Percentiles rank a stretch among this genome's conserved stretches.
phyloP scores from a whole-genome alignment of 2,329 filamentous ascomycete species.

The Aspergillus sp. region DNA sequence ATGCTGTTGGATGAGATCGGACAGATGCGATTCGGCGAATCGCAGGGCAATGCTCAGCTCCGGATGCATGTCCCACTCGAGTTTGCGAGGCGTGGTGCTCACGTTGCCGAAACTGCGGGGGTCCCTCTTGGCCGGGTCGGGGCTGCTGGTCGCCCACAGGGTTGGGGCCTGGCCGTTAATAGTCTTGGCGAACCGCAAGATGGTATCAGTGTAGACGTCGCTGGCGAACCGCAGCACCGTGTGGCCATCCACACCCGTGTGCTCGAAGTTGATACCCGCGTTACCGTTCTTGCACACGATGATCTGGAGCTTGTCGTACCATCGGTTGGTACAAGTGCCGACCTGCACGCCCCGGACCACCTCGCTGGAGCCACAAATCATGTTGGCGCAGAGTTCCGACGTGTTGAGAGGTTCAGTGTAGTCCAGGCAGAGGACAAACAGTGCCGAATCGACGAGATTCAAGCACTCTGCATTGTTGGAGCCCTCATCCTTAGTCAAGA shows the following conservation, averaged over 20 bases:
- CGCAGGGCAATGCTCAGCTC: slow-evolving; percentile 84
- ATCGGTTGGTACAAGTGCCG: slow-evolving; percentile 93
- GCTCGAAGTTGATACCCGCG: slow-evolving; percentile 98
- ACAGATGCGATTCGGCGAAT: slow-evolving; percentile 88
- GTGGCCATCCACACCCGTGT: slow-evolving; percentile 95
- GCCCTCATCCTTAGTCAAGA: slow-evolving; percentile 73
- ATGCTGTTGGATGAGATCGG: slow-evolving; percentile 91
- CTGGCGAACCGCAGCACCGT: slow-evolving; percentile 94
- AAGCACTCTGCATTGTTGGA: slow-evolving; percentile 95
- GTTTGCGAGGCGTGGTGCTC: slow-evolving; percentile 84
- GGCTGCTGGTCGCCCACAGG: slow-evolving; percentile 82
- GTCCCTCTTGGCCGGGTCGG: slow-evolving; percentile 86
- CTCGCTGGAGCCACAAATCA: slow-evolving; percentile 92
- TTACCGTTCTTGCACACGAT: slow-evolving; percentile 99
- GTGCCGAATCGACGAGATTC: slow-evolving; percentile 86
- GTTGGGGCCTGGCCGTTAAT: slow-evolving; percentile 92
- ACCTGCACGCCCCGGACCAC: slow-evolving; percentile 91
- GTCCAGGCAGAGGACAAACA: slow-evolving; percentile 88
- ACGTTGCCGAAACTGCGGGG: slow-evolving; percentile 88
- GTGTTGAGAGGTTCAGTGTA: slow-evolving; percentile 77
- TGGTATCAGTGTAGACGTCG: slow-evolving; percentile 95
- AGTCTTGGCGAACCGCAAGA: slow-evolving; percentile 84
- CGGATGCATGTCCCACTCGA: slow-evolving; percentile 95
- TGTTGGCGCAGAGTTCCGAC: slow-evolving; percentile 88
- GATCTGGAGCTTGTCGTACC: slow-evolving; percentile 99